Evolutionary conservation across 164 flowering plant genomes (phyloP).

Genomic region (Aristolochia californica): DNA sequence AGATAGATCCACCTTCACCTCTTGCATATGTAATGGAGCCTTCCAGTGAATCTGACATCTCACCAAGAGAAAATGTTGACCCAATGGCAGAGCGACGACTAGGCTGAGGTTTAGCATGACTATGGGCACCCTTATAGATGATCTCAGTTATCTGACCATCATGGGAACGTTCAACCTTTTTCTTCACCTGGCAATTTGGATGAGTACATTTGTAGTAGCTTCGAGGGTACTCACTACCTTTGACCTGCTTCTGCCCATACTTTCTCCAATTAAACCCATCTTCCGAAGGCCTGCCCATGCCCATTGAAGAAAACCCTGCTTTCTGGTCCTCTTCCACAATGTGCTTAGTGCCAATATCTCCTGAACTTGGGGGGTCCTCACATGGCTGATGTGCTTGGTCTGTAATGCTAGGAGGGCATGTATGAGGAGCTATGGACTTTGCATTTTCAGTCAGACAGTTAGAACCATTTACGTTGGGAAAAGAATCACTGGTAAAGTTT

Average conservation of each 20-base stretch:
- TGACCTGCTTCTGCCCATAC: constrained; percentile 86
- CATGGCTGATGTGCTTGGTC: constrained; percentile 15
- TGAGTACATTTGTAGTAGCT: constrained; percentile 83
- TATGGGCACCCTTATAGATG: constrained; percentile 64
- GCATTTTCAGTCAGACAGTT: constrained; percentile 12
- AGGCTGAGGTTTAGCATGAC: constrained; percentile 64
- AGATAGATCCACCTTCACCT: constrained; percentile 37
- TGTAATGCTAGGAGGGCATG: constrained; percentile 10
- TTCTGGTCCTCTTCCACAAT: constrained; percentile 31
- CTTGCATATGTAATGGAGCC: constrained; percentile 23
- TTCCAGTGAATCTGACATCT: constrained; percentile 31
- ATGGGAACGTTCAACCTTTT: constrained; percentile 65
- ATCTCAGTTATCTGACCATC: constrained; percentile 78
- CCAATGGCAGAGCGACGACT: constrained; percentile 36
- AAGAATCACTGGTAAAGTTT: constrained; percentile 12
- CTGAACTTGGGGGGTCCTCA: constrained; percentile 19
- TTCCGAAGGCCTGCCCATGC: constrained; percentile 37
- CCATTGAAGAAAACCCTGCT: constrained; percentile 23
- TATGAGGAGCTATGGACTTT: constrained; percentile 11
- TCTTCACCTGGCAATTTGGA: constrained; percentile 62
- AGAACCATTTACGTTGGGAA: constrained; percentile 15
- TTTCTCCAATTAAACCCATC: constrained; percentile 86
- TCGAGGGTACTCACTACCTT: constrained; percentile 77
- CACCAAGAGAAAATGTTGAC: constrained; percentile 25
- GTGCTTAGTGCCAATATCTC: constrained; percentile 17